phyloP scores from a whole-genome alignment of 805 yeast genomes.

The Saturnispora serradocipensis region DNA sequence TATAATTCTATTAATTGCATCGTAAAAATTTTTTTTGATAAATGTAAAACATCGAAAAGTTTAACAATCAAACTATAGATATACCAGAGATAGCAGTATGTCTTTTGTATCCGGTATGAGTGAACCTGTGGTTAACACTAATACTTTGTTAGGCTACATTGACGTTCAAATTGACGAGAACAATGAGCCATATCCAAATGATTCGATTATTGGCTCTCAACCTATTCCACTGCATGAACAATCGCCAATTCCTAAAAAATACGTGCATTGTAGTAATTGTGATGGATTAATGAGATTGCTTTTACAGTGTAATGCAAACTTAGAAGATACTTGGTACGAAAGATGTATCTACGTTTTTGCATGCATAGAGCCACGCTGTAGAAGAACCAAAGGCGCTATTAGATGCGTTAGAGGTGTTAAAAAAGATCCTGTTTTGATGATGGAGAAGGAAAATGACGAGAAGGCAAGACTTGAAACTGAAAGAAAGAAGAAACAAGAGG shows the following conservation, averaged over 20 bases:
- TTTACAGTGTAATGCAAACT: conserved; percentile 73
- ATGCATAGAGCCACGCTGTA: conserved; percentile 57
- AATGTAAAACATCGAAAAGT: neutral
- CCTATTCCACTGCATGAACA: conserved; percentile 62
- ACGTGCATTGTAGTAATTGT: conserved; percentile 62
- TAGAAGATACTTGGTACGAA: conserved; percentile 64
- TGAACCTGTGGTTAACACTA: conserved; percentile 16
- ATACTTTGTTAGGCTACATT: conserved; percentile 52
- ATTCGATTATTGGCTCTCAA: conserved; percentile 74
- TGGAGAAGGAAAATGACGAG: conserved; percentile 32
- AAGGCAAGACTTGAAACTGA: conserved; percentile 36
- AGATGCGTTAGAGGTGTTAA: conserved; percentile 70
- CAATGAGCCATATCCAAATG: conserved; percentile 41
- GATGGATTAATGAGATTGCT: conserved; percentile 51
- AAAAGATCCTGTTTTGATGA: conserved; percentile 45
- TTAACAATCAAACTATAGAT: neutral
- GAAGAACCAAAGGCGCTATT: conserved; percentile 59
- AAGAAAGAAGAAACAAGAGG: conserved; percentile 33
- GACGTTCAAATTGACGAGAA: conserved; percentile 49
- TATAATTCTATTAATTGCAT: neutral
- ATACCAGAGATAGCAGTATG: neutral
- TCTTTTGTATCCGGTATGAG: conserved; percentile 14
- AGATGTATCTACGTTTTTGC: conserved; percentile 74
- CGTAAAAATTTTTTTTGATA: neutral
- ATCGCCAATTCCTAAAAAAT: conserved; percentile 45